These are phyloP conservation scores for Friedmanniomyces simplex DNA, from an alignment of 495 filamentous ascomycete genomes.

Conservation along the genomic window DNA sequence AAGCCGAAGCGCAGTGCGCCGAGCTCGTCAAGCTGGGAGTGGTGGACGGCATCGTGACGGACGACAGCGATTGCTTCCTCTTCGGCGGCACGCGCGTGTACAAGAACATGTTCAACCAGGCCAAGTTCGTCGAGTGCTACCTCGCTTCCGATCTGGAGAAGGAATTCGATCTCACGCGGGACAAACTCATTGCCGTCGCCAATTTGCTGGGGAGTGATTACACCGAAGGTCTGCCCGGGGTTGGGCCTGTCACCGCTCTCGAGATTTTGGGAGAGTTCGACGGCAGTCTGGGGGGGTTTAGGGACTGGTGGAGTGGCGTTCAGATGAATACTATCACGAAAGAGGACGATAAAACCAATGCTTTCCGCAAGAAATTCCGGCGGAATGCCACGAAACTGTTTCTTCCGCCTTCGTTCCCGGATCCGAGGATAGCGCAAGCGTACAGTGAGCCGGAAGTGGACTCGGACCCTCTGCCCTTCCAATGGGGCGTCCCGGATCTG, in stretches of 20 bases:
- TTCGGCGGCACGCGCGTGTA: constrained; percentile 94
- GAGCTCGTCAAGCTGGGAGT: constrained; percentile 75
- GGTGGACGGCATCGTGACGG: constrained; percentile 96
- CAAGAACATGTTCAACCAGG: constrained; percentile 98
- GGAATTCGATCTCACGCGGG: constrained; percentile 72
- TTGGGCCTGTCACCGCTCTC: constrained; percentile 86
- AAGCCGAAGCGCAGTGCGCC: constrained; percentile 96
- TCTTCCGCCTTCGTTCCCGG: constrained; percentile 67
- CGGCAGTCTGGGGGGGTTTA: constrained; percentile 50
- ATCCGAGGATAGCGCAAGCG: constrained; percentile 60
- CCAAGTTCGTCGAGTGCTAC: constrained; percentile 96
- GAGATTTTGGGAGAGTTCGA: constrained; percentile 90
- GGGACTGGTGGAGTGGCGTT: constrained; percentile 74
- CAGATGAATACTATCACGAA: constrained; percentile 48
- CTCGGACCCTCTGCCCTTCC: constrained; percentile 60
- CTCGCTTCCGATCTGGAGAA: constrained; percentile 76
- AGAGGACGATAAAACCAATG: constrained; percentile 40
- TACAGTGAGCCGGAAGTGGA: constrained; percentile 85
- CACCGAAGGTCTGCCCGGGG: constrained; percentile 77
- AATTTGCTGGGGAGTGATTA: constrained; percentile 90
- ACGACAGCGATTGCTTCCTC: constrained; percentile 93
- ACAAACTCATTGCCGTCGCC: constrained; percentile 75
- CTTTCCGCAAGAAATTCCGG: constrained; percentile 73
- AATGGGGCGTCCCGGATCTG: constrained; percentile 92
- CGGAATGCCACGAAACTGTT: constrained; percentile 70